Evolutionary conservation across 495 filamentous ascomycete genomes (phyloP), one percentile per base, ranked within the genome.

Genomic region (Trichoderma reesei): DNA sequence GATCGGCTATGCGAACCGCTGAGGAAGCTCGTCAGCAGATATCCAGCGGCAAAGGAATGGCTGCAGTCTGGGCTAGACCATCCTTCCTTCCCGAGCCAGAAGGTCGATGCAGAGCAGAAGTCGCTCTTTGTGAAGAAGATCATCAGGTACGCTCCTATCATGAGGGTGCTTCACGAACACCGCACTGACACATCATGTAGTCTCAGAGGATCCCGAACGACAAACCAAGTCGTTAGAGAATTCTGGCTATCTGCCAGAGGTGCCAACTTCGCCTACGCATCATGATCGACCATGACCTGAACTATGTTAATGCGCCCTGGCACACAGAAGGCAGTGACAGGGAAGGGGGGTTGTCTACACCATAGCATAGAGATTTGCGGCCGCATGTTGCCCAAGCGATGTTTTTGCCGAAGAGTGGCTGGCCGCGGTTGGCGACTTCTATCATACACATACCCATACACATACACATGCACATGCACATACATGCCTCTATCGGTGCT

Each of bases 1-100:
- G 87, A 91, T 60, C 84, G 79, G 66, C 78, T 96, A 6, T 83
- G 80, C 64, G 89, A 93, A 56, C 90, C 89, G 36, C 79, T 96
- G 18, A 89, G 90, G 74, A 89, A 86, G 67, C 75, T 94, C 3
- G 78, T 96, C 3, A 82, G 84, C 63, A 79, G 83, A 39, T 84
- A 91, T 20, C 78, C 82, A n/a, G 71, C 72, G 18, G 79, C 86
- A 5, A 83, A 82, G 70, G 68, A 64, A 5, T 91, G 88, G 88
- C 73, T 91, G 9, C 75, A 84, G 41, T 70, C 70, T 8, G 87
- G 86, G 16, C 67, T 90, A 37, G 65, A 76, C 36, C 74, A 73
- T 63, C 72, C 78, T 6, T 73, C 70, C 0, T 85, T 90, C 65
- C 84, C 88, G 0, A 86, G 84, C n/a, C 76, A 80, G 8, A 83